phyloP scores from a whole-genome alignment of 176 grass and related monocot species.

The Aegilops umbellulata region DNA sequence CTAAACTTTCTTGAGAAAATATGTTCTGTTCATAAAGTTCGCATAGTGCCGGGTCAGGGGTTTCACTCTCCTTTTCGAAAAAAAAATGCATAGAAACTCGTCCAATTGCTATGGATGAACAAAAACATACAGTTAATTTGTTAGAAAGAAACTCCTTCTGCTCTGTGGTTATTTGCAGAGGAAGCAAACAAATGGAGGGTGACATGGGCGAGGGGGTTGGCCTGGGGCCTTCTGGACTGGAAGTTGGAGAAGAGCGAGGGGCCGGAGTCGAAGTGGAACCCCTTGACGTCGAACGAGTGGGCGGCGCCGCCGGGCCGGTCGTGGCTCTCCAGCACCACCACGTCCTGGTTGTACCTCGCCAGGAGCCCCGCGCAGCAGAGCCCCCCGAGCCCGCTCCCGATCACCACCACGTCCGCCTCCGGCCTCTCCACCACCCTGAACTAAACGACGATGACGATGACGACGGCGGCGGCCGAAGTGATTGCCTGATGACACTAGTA shows the following conservation, averaged over 20 bases:
- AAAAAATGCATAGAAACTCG: too few species aligned
- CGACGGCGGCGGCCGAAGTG: not conserved
- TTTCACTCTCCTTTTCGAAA: too few species aligned
- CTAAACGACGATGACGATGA: not conserved
- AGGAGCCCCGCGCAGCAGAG: constrained; percentile 84
- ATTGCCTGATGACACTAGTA: too few species aligned
- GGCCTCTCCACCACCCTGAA: constrained; percentile 48
- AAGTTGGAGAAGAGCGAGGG: constrained; percentile 95
- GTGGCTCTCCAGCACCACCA: constrained; percentile 89
- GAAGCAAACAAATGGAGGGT: not conserved
- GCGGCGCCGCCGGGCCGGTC: constrained; percentile 83
- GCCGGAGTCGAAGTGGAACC: constrained; percentile 91
- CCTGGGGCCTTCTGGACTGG: constrained; percentile 81
- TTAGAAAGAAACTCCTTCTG: too few species aligned
- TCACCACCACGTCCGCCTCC: constrained; percentile 85
- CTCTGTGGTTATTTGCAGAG: too few species aligned
- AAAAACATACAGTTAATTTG: too few species aligned
- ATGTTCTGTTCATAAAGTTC: too few species aligned
- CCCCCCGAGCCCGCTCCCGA: constrained; percentile 83
- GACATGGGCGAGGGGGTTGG: constrained; percentile 92
- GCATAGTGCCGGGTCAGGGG: too few species aligned
- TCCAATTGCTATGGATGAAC: too few species aligned
- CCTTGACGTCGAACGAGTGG: constrained; percentile 95
- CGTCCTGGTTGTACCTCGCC: constrained; percentile 85
- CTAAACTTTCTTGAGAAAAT: too few species aligned